Percentiles rank a stretch among this genome's conserved stretches.
These are phyloP conservation scores for Exophiala lecanii-corni DNA, from an alignment of 2,329 filamentous ascomycete genomes.

Conservation along the genomic window DNA sequence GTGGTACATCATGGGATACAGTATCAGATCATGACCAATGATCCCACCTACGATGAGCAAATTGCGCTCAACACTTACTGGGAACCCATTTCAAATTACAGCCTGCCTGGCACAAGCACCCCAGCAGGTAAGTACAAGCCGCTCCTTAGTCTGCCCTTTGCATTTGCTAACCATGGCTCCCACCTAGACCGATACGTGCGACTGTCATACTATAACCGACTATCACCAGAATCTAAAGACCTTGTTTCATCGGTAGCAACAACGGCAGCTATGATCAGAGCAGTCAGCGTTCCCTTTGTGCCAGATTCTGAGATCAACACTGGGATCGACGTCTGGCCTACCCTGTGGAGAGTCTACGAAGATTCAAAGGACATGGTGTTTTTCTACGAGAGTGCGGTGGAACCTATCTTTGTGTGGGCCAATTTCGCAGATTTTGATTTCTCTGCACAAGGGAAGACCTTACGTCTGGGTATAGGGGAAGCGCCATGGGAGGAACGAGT, in stretches of 20 bases:
- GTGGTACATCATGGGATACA: constrained; percentile 1
- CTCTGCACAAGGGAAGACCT: not conserved
- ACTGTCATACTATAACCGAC: constrained; percentile 4
- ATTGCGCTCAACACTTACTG: constrained; percentile 7
- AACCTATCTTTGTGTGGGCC: constrained; percentile 3
- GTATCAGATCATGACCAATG: constrained; percentile 13
- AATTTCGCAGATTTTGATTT: constrained; percentile 3
- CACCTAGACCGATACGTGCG: constrained; percentile 5
- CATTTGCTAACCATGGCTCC: no score
- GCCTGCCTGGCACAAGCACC: constrained; percentile 5
- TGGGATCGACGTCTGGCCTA: constrained; percentile 6
- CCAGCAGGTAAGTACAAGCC: no score
- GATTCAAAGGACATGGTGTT: constrained; percentile 8
- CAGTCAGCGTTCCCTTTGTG: constrained; percentile 7
- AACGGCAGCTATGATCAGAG: constrained; percentile 6
- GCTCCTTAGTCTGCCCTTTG: no score
- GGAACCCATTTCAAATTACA: constrained; percentile 2
- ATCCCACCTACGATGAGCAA: constrained; percentile 7
- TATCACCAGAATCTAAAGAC: not conserved
- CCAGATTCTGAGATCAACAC: constrained; percentile 7
- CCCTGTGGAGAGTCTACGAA: constrained; percentile 8
- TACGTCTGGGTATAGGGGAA: constrained; percentile 2
- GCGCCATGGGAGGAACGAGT: constrained; percentile 2
- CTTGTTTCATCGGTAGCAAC: not conserved
- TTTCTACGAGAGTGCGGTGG: constrained; percentile 9